These are phyloP conservation scores for Mycogone perniciosa DNA, from an alignment of 2,329 filamentous ascomycete species.

Conservation along the genomic window DNA sequence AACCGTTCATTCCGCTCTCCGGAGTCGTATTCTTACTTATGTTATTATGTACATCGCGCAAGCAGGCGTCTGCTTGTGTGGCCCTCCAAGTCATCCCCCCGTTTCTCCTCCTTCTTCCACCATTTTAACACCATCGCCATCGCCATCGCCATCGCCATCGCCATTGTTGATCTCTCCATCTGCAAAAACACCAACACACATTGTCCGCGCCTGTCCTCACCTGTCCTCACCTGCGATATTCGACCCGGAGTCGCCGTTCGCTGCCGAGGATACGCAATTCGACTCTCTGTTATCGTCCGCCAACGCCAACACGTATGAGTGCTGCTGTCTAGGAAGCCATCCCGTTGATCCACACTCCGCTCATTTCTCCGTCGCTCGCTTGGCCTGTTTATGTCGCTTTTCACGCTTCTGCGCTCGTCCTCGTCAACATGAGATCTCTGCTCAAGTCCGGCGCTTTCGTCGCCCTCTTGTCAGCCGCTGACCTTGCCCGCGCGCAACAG, in stretches of 20 bases:
- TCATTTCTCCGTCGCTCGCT: not conserved
- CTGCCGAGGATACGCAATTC: conserved; percentile 4
- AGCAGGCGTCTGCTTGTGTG: too few species aligned
- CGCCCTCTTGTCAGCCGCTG: conserved; percentile 7
- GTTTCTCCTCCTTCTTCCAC: not conserved
- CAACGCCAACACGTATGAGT: too few species aligned
- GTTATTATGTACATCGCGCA: too few species aligned
- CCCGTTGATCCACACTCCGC: not conserved
- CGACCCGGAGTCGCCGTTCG: not conserved
- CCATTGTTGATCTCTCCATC: not conserved
- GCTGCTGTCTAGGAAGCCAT: not conserved
- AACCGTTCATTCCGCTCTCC: too few species aligned
- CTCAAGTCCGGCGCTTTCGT: conserved; percentile 5
- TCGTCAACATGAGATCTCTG: conserved; percentile 3
- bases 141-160: not conserved
- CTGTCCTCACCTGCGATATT: not conserved
- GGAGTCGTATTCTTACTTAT: too few species aligned
- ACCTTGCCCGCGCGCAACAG: conserved; percentile 3
- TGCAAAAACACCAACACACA: not conserved
- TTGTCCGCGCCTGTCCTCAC: not conserved
- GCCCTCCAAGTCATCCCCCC: too few species aligned
- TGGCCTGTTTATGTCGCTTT: not conserved
- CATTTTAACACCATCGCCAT: not conserved
- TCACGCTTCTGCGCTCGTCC: not conserved
- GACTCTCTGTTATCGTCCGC: not conserved